Evolutionary conservation across 2,329 filamentous ascomycete genomes (phyloP), one percentile per base, ranked within the genome.

Genomic region (Shiraia sp.): DNA sequence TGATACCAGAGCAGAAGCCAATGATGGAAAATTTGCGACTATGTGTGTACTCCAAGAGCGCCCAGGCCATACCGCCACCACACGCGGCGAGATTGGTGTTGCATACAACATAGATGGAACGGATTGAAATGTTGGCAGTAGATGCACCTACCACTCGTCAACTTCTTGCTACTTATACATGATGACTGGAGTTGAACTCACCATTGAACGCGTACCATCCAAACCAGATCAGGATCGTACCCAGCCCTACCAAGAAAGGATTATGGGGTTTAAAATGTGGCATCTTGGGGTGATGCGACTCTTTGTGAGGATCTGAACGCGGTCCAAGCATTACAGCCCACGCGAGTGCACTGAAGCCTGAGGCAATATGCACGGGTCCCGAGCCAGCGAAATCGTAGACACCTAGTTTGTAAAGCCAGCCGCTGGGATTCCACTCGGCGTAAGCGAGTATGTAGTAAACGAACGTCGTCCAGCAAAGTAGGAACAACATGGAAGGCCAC

Each of bases 361-460:
- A 87, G 14, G 84, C 80, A 60, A 90, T 86, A 70, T 90, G 86
- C 14, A 90, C 86, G 26, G 86, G 86, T 10, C 85, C 86, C 32
- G 85, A 86, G 31, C 86, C 87, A 24, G 87, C 86, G 57, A 88
- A 90, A 68, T 90, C 86, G 54, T 88, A 79, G 17, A 83, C 80
- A 33, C 83, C 83, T 29, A 89, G 77, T 14, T 79, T 78, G 69
- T 77, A 84, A 19, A 87, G 77, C 85, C 86, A 90, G 32, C 86
- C 86, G 48, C 82, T 83, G 36, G 76, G 72, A 68, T 88, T 89
- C 87, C 86, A 90, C 32, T 86, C 88, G 80, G 86, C 88, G 70
- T 86, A 87, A 32, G 86, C 86, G 47, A 89, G 45, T n/a, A 63
- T 43, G n/a, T 66, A 66, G 42, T 68, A 66, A 2, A 66, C 64